Percentiles rank a stretch among this genome's conserved stretches.
Conservation (phyloP, 1,139 yeast species). For the Torulaspora globosa region DNA sequence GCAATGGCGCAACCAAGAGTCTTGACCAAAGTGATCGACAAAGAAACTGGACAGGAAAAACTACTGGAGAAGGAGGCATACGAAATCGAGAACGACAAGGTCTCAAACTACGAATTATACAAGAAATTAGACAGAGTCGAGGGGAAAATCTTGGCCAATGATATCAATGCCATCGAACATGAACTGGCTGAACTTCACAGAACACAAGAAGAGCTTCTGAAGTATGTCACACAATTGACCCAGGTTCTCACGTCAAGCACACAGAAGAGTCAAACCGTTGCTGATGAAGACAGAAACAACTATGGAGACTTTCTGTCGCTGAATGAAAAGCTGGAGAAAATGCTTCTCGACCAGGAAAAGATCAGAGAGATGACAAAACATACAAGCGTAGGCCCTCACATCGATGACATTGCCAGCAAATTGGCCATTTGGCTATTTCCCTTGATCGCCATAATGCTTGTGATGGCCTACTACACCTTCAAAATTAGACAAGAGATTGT, state of each 20-base stretch:
- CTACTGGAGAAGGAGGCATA: conserved; percentile 30
- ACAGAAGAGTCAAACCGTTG: conserved; percentile 3
- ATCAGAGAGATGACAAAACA: conserved; percentile 32
- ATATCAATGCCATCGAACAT: conserved; percentile 25
- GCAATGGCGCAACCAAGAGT: conserved; percentile 46
- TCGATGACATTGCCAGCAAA: conserved; percentile 37
- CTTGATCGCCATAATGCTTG: conserved; percentile 34
- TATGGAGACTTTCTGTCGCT: conserved; percentile 34
- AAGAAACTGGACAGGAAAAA: conserved; percentile 33
- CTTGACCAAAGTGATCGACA: conserved; percentile 35
- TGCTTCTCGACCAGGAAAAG: conserved; percentile 36
- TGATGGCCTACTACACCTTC: conserved; percentile 40
- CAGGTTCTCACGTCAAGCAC: conserved; percentile 11
- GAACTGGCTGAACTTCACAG: conserved; percentile 23
- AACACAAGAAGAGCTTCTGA: conserved; percentile 26
- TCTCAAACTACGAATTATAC: conserved; percentile 30
- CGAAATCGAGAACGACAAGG: conserved; percentile 26
- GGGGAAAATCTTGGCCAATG: conserved; percentile 37
- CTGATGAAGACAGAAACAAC: conserved; percentile 22
- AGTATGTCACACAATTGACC: conserved; percentile 24
- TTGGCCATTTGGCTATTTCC: conserved; percentile 39
- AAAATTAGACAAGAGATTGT: conserved; percentile 41
- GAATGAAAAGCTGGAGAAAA: conserved; percentile 33
- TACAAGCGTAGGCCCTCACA: conserved; percentile 27
- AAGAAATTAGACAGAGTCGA: conserved; percentile 35